A percentile compares a stretch with the other conserved stretches of the same genome.
These are phyloP conservation scores for Naganishia friedmannii DNA, from an alignment of 768 basidiomycete species.

Conservation along the genomic window DNA sequence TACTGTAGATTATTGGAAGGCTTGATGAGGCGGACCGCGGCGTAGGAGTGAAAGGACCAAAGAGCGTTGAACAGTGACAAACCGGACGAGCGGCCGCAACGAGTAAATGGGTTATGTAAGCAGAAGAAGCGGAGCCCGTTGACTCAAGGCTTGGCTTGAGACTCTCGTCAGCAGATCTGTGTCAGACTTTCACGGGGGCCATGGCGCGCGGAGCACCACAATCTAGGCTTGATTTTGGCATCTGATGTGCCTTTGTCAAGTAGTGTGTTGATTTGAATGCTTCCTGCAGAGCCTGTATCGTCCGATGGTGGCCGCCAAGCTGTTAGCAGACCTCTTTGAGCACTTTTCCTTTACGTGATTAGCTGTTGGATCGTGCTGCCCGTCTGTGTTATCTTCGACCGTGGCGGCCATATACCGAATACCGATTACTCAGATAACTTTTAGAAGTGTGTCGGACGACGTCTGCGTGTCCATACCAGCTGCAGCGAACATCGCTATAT, in stretches of 20 bases:
- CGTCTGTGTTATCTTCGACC: neutral
- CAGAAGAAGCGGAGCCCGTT: neutral
- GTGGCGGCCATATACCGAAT: neutral
- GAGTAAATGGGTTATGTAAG: neutral
- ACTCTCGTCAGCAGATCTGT: neutral
- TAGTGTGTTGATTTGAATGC: neutral
- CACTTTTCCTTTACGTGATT: neutral
- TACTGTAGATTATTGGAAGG: too few relatives aligned
- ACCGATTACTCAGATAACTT: neutral
- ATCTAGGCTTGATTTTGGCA: neutral
- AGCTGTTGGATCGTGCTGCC: neutral
- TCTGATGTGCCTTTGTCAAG: neutral
- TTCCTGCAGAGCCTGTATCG: neutral
- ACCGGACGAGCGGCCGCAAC: too few relatives aligned
- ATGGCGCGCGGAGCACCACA: neutral
- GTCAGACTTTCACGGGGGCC: neutral
- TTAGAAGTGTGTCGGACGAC: neutral
- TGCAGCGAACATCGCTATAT: neutral
- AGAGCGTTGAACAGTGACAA: too few relatives aligned
- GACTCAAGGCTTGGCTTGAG: neutral
- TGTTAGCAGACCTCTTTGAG: neutral
- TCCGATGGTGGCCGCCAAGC: neutral
- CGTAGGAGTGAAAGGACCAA: too few relatives aligned
- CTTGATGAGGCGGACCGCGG: too few relatives aligned
- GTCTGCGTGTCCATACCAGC: neutral